phyloP scores from a whole-genome alignment of 2,329 filamentous ascomycete genomes.

The Akanthomyces muscarius region DNA sequence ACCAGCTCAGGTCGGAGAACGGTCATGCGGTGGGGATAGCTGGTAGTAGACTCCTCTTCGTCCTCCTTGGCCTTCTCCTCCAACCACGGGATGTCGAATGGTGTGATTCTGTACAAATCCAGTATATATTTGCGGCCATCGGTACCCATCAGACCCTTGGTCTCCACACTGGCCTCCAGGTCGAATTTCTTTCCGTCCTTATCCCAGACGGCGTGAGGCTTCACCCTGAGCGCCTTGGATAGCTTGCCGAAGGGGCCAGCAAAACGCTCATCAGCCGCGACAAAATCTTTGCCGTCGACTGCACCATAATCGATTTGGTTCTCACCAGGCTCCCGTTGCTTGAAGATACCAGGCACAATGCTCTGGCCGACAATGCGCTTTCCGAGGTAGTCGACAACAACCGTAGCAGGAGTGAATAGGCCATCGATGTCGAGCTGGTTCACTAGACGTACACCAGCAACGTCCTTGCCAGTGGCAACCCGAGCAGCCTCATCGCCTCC shows the following conservation, averaged over 20 bases:
- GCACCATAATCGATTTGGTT: conserved; percentile 99
- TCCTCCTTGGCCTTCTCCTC: conserved; percentile 62
- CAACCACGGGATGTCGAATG: conserved; percentile 85
- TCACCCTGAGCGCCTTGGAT: conserved; percentile 84
- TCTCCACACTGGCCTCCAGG: conserved; percentile 92
- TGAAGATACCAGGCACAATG: conserved; percentile 98
- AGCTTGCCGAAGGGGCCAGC: conserved; percentile 81
- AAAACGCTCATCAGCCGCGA: conserved; percentile 87
- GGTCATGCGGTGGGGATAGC: conserved; percentile 95
- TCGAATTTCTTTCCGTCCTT: conserved; percentile 89
- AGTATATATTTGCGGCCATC: conserved; percentile 97
- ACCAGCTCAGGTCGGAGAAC: conserved; percentile 87
- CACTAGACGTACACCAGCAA: conserved; percentile 86
- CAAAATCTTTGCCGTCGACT: conserved; percentile 93
- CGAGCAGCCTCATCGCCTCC: conserved; percentile 94
- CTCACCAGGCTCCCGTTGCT: conserved; percentile 94
- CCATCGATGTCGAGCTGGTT: conserved; percentile 96
- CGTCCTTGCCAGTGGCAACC: conserved; percentile 94
- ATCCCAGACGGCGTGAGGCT: conserved; percentile 96
- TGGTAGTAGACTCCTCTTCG: conserved; percentile 38
- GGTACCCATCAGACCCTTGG: conserved; percentile 94
- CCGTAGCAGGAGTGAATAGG: conserved; percentile 90
- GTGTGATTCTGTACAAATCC: conserved; percentile 91
- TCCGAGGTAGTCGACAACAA: conserved; percentile 94
- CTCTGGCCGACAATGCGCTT: conserved; percentile 97